Evolutionary conservation across 345 rosid species (phyloP).

Genomic region (Citrus cavaleriei): DNA sequence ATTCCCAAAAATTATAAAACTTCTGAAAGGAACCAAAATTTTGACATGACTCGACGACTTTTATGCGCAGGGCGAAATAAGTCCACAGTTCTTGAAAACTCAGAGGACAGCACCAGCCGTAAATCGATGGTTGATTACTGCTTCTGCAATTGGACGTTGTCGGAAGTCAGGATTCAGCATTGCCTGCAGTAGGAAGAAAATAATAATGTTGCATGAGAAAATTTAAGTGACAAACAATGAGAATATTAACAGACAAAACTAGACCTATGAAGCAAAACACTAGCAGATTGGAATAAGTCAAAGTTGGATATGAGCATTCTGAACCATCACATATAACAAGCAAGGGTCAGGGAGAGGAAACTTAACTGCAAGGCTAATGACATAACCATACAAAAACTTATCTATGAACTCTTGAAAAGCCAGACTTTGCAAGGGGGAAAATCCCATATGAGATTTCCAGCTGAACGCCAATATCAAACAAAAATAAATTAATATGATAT

Average conservation of each 20-base stretch:
- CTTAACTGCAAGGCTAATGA: neutral
- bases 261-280: neutral
- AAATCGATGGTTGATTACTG: slow-evolving; percentile 72
- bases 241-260: neutral
- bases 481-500: neutral
- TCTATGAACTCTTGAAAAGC: neutral
- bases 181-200: slow-evolving; percentile 38
- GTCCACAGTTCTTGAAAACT: neutral
- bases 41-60: neutral
- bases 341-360: neutral
- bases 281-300: neutral
- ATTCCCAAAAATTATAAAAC: neutral
- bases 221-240: neutral
- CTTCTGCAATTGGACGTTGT: slow-evolving; percentile 78
- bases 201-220: neutral
- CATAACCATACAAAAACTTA: neutral
- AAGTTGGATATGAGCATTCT: neutral
- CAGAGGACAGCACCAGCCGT: slow-evolving; percentile 39
- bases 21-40: neutral
- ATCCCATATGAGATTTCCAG: neutral
- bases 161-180: slow-evolving; percentile 77
- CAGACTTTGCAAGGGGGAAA: neutral
- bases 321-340: neutral
- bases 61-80: neutral
- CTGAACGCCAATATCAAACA: neutral